A percentile compares a stretch with the other conserved stretches of the same genome.
Conservation (phyloP, 1,284 basidiomycete genomes). For the Singerocomus inundabilis region DNA sequence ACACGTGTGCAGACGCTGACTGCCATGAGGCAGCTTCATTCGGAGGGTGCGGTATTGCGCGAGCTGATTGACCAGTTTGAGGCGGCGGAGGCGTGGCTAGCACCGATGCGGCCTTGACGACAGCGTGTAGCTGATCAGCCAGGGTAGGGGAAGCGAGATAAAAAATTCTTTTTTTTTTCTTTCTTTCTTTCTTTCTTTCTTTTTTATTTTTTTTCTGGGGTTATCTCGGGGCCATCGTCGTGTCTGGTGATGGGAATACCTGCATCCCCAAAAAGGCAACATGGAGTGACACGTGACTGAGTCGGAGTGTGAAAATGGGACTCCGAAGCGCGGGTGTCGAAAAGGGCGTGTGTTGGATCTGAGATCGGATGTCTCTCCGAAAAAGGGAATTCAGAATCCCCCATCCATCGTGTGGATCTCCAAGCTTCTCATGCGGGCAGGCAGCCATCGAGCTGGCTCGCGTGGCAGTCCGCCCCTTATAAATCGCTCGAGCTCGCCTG, state of each 20-base stretch:
- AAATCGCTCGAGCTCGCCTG: slow-evolving; percentile 16
- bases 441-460: slow-evolving; percentile 25
- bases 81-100: slow-evolving; percentile 89
- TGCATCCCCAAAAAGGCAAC: slow-evolving; percentile 32
- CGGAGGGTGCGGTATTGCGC: slow-evolving; percentile 74
- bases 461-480: slow-evolving; percentile 30
- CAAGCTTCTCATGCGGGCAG: slow-evolving; percentile 7
- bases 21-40: slow-evolving; percentile 85
- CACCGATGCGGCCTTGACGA: slow-evolving; percentile 79
- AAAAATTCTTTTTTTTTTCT: neutral
- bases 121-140: neutral
- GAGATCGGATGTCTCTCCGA: slow-evolving; percentile 17
- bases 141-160: slow-evolving; percentile 3
- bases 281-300: slow-evolving; percentile 20
- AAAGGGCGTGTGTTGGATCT: slow-evolving; percentile 19
- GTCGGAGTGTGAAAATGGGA: slow-evolving; percentile 2
- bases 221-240: neutral
- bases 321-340: slow-evolving; percentile 2
- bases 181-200: no score
- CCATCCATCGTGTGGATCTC: slow-evolving; percentile 28
- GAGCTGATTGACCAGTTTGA: slow-evolving; percentile 94
- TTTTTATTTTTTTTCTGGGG: neutral
- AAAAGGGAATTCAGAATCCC: slow-evolving; percentile 12
- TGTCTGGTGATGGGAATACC: no score
- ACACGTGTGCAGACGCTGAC: slow-evolving; percentile 66